phyloP scores from a whole-genome alignment of 2,329 filamentous ascomycete genomes.

The Ceratocystis smalleyi region DNA sequence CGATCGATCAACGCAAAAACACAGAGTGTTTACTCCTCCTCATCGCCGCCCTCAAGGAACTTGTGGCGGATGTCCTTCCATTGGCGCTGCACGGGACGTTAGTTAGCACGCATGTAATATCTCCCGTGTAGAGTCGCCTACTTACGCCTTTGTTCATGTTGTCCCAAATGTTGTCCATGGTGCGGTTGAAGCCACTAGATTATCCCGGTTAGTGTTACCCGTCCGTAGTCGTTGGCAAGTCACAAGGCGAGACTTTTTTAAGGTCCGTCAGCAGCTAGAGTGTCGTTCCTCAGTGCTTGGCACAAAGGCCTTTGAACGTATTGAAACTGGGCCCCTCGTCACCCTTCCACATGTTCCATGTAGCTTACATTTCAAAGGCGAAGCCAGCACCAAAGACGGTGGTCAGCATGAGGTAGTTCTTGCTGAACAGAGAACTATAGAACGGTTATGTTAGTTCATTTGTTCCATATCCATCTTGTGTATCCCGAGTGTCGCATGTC shows the following conservation, averaged over 20 bases:
- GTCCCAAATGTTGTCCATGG: conserved; percentile 81
- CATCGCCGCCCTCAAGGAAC: conserved; percentile 59
- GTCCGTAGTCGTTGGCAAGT: too few species aligned
- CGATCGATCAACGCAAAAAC: background rate
- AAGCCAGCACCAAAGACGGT: conserved; percentile 80
- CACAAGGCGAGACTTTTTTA: too few species aligned
- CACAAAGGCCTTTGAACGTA: background rate
- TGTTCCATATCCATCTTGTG: background rate
- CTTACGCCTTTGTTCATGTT: conserved; percentile 79
- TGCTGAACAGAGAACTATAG: conserved; percentile 63
- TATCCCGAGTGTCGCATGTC: background rate
- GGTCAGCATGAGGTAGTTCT: conserved; percentile 76
- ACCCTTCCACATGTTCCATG: too few species aligned
- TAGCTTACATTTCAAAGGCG: conserved; percentile 76
- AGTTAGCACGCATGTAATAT: background rate
- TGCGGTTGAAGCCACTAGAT: conserved; percentile 62
- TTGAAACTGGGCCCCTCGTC: background rate
- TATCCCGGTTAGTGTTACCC: conserved; percentile 1
- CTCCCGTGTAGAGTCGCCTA: conserved; percentile 20
- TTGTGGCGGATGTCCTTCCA: conserved; percentile 97
- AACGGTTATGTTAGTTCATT: background rate
- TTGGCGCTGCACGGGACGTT: conserved; percentile 55
- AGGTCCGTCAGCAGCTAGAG: background rate
- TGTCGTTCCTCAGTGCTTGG: background rate
- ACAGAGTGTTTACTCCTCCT: conserved; percentile 36